Conservation (phyloP, 257 asterid genomes). For the Linderniella brevidens region DNA sequence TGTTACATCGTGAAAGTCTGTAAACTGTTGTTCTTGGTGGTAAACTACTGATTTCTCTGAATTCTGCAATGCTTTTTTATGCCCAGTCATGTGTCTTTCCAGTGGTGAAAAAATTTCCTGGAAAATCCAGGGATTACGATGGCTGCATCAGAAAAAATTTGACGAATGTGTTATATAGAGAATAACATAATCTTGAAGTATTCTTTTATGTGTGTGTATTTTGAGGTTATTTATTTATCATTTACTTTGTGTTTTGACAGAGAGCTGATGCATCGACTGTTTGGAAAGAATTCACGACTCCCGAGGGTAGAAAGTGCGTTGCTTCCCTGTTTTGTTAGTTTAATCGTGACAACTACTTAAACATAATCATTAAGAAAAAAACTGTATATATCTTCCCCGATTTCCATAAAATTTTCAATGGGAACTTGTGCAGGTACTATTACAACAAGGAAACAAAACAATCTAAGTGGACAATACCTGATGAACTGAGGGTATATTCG, state of each 20-base stretch:
- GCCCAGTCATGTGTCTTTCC: slow-evolving; percentile 31
- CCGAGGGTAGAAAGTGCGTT: slow-evolving; percentile 91
- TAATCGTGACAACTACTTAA: not conserved
- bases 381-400: not conserved
- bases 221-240: slow-evolving; percentile 8
- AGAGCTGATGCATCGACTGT: slow-evolving; percentile 95
- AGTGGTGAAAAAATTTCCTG: slow-evolving; percentile 87
- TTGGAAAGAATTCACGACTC: slow-evolving; percentile 95
- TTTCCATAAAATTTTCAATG: slow-evolving; percentile 7
- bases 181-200: too few relatives aligned
- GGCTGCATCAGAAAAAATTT: slow-evolving; percentile 21
- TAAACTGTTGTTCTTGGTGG: not conserved
- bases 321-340: slow-evolving; percentile 5
- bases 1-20: not conserved
- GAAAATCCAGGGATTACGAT: slow-evolving; percentile 70
- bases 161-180: too few relatives aligned
- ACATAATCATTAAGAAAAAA: not conserved
- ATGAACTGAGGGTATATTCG: slow-evolving; percentile 65
- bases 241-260: slow-evolving; percentile 26
- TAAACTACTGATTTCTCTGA: not conserved
- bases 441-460: slow-evolving; percentile 92
- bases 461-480: slow-evolving; percentile 93
- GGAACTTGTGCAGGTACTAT: slow-evolving; percentile 50
- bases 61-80: too few relatives aligned
- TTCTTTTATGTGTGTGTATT: not conserved